phyloP scores from a whole-genome alignment of 1,284 basidiomycete genomes.

The Neonothopanus nambi region DNA sequence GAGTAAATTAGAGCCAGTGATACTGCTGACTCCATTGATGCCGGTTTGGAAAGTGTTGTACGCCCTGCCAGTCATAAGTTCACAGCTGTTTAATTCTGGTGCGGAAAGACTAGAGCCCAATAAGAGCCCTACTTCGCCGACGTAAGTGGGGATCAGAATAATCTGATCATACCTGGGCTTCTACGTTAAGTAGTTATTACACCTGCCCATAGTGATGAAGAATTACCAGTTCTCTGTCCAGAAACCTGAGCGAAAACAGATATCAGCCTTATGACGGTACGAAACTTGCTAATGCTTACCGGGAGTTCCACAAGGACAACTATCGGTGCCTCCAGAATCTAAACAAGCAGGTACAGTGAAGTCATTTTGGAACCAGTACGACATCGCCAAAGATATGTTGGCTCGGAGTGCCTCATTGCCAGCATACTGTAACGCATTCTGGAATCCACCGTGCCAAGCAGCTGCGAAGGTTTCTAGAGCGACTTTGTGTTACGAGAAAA shows the following conservation, averaged over 20 bases:
- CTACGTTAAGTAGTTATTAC: not conserved
- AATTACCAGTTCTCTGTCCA: too few species aligned
- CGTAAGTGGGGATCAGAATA: conserved; percentile 57
- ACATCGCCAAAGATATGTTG: conserved; percentile 52
- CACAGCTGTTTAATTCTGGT: conserved; percentile 47
- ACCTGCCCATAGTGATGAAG: not conserved
- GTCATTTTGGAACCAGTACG: conserved; percentile 66
- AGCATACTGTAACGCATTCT: conserved; percentile 39
- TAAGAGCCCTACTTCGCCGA: conserved; percentile 59
- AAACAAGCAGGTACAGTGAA: conserved; percentile 54
- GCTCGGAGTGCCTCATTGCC: conserved; percentile 37
- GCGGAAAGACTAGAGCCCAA: conserved; percentile 46
- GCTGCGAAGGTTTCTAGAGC: conserved; percentile 48
- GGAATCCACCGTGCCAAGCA: conserved; percentile 55
- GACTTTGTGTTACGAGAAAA: not conserved
- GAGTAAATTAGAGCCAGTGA: conserved; percentile 64
- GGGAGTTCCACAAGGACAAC: conserved; percentile 67
- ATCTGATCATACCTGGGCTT: conserved; percentile 35
- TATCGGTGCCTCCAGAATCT: conserved; percentile 45
- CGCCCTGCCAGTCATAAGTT: conserved; percentile 49
- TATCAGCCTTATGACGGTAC: not conserved
- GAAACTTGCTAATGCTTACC: conserved; percentile 66
- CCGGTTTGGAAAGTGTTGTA: conserved; percentile 49
- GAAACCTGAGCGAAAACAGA: not conserved
- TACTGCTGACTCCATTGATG: conserved; percentile 43